phyloP scores from a whole-genome alignment of 1,284 basidiomycete species.

The Moniliella sp. region DNA sequence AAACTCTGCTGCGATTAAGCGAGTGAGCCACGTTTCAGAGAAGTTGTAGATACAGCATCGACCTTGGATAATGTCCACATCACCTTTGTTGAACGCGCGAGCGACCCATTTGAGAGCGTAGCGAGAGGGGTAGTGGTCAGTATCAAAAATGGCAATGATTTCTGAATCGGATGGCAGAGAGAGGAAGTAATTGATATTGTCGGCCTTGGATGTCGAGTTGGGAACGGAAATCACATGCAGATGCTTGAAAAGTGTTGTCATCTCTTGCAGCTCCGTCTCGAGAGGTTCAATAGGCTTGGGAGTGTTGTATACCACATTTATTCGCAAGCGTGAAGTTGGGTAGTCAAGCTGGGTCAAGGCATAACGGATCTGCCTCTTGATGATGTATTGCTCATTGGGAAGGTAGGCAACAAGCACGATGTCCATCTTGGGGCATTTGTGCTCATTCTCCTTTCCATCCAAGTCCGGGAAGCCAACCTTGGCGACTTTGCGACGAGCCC shows the following conservation, averaged over 20 bases:
- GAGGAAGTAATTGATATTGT: conserved; percentile 4
- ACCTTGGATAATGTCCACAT: conserved; percentile 4
- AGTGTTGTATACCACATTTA: conserved; percentile 12
- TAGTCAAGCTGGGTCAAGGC: conserved; percentile 20
- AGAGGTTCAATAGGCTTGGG: conserved; percentile 3
- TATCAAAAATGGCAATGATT: conserved; percentile 4
- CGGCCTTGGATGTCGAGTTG: conserved; percentile 3
- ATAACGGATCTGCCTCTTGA: conserved; percentile 19
- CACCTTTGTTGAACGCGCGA: conserved; percentile 1
- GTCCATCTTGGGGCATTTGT: conserved; percentile 14
- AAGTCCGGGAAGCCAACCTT: conserved; percentile 6
- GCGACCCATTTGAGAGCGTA: conserved; percentile 3
- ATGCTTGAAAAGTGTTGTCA: conserved; percentile 1
- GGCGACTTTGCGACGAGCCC: conserved; percentile 10
- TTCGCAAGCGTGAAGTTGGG: conserved; percentile 10
- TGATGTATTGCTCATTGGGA: conserved; percentile 23
- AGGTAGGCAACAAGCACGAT: conserved; percentile 21
- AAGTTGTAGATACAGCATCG: conserved; percentile 4
- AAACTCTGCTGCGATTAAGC: conserved; percentile 3
- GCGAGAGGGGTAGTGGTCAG: conserved; percentile 2
- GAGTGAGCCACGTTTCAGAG: conserved; percentile 1
- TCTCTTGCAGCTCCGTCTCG: conserved; percentile 2
- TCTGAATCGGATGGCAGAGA: conserved; percentile 2
- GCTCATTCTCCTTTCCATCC: too few species aligned
- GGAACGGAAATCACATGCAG: conserved; percentile 2